Base-by-base conservation (phyloP, 257 asterid genomes). In the Gardenia jasminoides region DNA sequence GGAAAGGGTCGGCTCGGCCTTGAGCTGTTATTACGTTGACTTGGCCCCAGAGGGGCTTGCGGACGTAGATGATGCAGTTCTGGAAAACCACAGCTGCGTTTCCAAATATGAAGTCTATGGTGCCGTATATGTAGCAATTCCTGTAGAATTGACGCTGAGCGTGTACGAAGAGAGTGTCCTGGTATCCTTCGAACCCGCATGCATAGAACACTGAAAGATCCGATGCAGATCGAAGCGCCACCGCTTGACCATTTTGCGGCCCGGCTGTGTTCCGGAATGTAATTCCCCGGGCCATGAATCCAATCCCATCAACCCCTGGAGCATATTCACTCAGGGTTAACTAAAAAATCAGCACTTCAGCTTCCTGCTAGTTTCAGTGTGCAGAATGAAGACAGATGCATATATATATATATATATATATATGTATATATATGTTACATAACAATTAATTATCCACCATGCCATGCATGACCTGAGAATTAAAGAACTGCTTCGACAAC, bases 1-100 rank as follows among this genome's bases (percentile, higher is more conserved):
- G 98, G 74, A 86, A 91, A n/a, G 97, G 98, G 77, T 94, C 98
- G 4, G 86, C 93, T 66, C 98, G 90, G 4, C 98, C 98, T 80
- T 94, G 98, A 9, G 98, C 98, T 0, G 98, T 94, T 61, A 94
- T 73, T 33, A 87, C 88, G 74, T 92, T 92, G 0, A 88, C 89
- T 79, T 94, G 97, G 10, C 97, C 98, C 76, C 39, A 31, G 0
- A 92, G 70, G 24, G 98, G 98, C 74, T 80, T 89, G 0, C 98
- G 81, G 47, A 88, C 97, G 79, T 88, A 94, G 82, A 94, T 87
- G n/a, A 82, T 70, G 85, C 95, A 92, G 81, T 85, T 91, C 10
- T 94, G 98, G 78, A 94, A 77, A 3, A 92, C 95, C 1, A 87
- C 98, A 1, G 97, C 97, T 0, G 97, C 98, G 31, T 94, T 94